Base-by-base conservation (phyloP, 345 rosid species). In the Euphorbia tirucalli region DNA sequence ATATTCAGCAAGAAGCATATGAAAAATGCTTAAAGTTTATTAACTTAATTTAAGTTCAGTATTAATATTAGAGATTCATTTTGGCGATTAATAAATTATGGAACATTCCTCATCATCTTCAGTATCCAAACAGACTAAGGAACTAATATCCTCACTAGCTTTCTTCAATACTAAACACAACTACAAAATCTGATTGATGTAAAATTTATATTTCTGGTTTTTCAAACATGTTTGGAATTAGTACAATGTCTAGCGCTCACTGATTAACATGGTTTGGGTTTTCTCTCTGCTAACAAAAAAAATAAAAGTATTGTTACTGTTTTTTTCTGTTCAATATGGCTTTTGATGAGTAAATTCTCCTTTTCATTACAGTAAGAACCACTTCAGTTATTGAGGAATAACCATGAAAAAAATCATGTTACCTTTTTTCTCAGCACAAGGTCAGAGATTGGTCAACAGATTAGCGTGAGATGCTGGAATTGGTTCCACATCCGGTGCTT, bases 341-440 rank as follows among this genome's bases (percentile, higher is more conserved):
- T 44, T 18, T 70, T 49, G 25, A 35, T 52, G 49, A 64, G 58
- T 44, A 25, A 32, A 54, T 28, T 41, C 22, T 43, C 28, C 39
- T 73, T 55, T 52, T 13, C 59, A 60, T 61, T 48, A 44, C 50
- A 46, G 66, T 46, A 21, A 48, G 59, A 71, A 44, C 43, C 55
- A 60, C 10, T 58, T n/a, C 43, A 15, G 22, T 43, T 11, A 8
- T 31, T 28, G 52, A 31, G 54, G 56, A 50, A 21, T 30, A 24
- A 13, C 25, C 56, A 14, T 39, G 18, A n/a, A 28, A 54, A n/a
- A 28, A 11, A 49, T 37, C 39, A 55, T 39, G 16, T 21, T 28
- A 22, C 19, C 68, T 3, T 54, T 28, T 35, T 27, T 30, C 55
- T 63, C 65, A 10, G 52, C 32, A 48, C 31, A 31, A 30, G 66